Conservation (phyloP, 2,329 filamentous ascomycete species). For the Pseudogymnoascus destructans region DNA sequence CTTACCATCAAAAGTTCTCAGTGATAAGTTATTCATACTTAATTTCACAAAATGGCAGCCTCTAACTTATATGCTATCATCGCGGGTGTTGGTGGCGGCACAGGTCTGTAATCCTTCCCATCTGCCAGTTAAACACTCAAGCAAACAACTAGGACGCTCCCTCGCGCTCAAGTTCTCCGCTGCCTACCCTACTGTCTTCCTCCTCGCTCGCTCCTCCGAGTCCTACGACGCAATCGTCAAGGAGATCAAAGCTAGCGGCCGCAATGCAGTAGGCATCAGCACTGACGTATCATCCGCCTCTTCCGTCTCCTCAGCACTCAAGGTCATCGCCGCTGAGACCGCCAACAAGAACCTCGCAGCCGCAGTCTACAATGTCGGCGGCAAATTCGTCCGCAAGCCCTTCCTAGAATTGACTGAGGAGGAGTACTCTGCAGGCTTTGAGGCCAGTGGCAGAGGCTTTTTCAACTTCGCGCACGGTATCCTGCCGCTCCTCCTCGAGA, state of each 20-base stretch:
- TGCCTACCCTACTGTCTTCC: constrained; percentile 52
- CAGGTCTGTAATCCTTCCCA: constrained; percentile 25
- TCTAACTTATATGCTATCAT: constrained; percentile 51
- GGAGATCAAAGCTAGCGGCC: constrained; percentile 55
- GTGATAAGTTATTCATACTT: background rate
- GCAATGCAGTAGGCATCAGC: constrained; percentile 56
- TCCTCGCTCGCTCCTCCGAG: constrained; percentile 56
- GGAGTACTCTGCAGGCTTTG: constrained; percentile 36
- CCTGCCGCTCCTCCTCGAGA: constrained; percentile 56
- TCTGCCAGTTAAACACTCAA: background rate
- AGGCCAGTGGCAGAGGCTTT: constrained; percentile 45
- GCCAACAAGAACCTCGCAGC: constrained; percentile 43
- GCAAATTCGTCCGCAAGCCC: constrained; percentile 37
- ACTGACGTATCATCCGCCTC: constrained; percentile 46
- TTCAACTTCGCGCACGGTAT: constrained; percentile 63
- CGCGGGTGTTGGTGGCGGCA: constrained; percentile 61
- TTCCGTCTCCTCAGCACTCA: constrained; percentile 45
- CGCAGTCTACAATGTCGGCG: constrained; percentile 56
- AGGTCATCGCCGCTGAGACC: constrained; percentile 47
- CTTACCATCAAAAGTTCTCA: background rate
- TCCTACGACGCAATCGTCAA: constrained; percentile 53
- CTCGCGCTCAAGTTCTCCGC: constrained; percentile 46
- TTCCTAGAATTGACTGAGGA: constrained; percentile 43
- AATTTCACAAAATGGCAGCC: constrained; percentile 15
- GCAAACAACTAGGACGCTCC: constrained; percentile 29